Percentiles rank a stretch among this genome's conserved stretches.
These are phyloP conservation scores for Tubosaeta sp. DNA, from an alignment of 768 basidiomycete genomes.

Conservation along the genomic window DNA sequence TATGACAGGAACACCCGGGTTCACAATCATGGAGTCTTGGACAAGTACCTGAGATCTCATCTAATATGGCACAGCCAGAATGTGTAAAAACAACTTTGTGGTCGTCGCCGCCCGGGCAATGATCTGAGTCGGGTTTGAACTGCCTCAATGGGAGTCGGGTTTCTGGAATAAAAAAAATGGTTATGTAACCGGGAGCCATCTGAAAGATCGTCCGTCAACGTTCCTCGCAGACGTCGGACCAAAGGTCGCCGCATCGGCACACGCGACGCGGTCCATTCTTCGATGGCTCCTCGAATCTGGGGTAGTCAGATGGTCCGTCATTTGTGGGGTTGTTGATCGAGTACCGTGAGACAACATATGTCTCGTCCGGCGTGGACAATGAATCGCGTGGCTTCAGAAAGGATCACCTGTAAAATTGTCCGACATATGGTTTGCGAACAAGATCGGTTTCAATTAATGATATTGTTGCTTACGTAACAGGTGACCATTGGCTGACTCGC, in stretches of 20 bases:
- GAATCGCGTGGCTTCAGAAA: background rate
- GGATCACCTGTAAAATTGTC: background rate
- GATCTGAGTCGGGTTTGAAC: slow-evolving; percentile 12
- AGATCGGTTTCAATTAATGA: slow-evolving; percentile 4
- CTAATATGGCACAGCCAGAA: slow-evolving; percentile 1
- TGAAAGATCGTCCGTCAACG: slow-evolving; percentile 5
- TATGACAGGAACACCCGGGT: background rate
- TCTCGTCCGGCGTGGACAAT: slow-evolving; percentile 5
- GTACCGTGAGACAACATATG: background rate
- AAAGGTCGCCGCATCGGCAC: slow-evolving; percentile 27
- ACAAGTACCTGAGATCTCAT: slow-evolving; percentile 16
- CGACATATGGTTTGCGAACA: background rate
- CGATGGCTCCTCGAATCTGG: background rate
- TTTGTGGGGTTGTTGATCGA: background rate
- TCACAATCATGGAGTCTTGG: slow-evolving; percentile 4
- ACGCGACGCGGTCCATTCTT: slow-evolving; percentile 6
- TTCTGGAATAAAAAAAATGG: slow-evolving; percentile 7
- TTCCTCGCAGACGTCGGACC: slow-evolving; percentile 1
- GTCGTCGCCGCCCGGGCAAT: slow-evolving; percentile 3
- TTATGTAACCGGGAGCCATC: slow-evolving; percentile 14
- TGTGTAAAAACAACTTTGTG: background rate
- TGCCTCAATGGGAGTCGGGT: background rate
- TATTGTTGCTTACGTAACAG: slow-evolving; percentile 13
- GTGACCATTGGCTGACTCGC: background rate
- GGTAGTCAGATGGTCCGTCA: background rate